phyloP scores from a whole-genome alignment of 2,329 filamentous ascomycete species.

The Apiospora marii region DNA sequence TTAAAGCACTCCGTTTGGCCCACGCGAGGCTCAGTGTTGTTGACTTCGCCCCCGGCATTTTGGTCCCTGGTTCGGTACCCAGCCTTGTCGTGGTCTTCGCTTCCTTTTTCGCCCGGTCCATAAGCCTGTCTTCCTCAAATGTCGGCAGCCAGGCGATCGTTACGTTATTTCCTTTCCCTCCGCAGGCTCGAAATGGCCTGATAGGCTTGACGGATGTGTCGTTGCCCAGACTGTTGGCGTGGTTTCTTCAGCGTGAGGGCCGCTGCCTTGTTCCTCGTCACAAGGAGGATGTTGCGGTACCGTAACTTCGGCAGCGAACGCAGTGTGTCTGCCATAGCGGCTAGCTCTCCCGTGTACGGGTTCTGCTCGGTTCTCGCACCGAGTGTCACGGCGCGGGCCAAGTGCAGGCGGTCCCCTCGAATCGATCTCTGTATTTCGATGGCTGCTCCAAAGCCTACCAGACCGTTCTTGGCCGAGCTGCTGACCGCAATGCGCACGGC shows the following conservation, averaged over 20 bases:
- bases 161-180: constrained; percentile 20
- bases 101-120: not conserved
- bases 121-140: not conserved
- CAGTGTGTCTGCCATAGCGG: too few species aligned
- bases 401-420: too few species aligned
- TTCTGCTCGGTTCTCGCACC: constrained; percentile 24
- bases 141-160: not conserved
- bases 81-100: not conserved
- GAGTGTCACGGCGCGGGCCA: not conserved
- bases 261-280: too few species aligned
- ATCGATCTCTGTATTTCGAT: not conserved
- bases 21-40: constrained; percentile 2
- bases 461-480: constrained; percentile 21
- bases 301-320: too few species aligned
- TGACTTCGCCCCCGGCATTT: constrained; percentile 20
- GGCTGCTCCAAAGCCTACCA: constrained; percentile 19
- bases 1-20: not conserved
- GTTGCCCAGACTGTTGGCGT: too few species aligned
- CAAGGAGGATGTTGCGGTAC: too few species aligned
- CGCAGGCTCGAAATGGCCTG: not conserved
- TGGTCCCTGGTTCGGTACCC: not conserved
- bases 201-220: constrained; percentile 8
- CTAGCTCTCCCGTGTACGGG: too few species aligned
- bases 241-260: too few species aligned
- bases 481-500: constrained; percentile 22